phyloP scores from a whole-genome alignment of 768 basidiomycete genomes.

The Tricholoma flavovirens region DNA sequence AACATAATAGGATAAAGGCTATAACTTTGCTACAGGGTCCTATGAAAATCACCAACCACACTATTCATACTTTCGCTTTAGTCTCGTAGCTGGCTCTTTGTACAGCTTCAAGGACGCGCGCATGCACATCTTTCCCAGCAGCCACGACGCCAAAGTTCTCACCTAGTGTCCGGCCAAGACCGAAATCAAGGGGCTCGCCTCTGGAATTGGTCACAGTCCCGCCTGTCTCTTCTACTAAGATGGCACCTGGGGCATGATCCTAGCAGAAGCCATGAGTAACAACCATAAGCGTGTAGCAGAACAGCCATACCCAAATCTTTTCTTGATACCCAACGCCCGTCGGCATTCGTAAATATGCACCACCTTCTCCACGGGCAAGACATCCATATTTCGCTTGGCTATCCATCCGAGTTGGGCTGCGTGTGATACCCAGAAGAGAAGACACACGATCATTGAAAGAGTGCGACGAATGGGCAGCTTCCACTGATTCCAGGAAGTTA shows the following conservation, averaged over 20 bases:
- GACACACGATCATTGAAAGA: conserved; percentile 76
- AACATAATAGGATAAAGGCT: no score
- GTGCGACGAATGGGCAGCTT: conserved; percentile 88
- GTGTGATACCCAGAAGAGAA: conserved; percentile 55
- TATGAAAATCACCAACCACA: background rate
- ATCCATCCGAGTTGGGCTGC: conserved; percentile 79
- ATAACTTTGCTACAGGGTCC: no score
- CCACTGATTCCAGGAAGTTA: conserved; percentile 86
- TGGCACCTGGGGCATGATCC: conserved; percentile 87
- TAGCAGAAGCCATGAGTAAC: conserved; percentile 20
- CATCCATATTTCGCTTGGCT: conserved; percentile 94
- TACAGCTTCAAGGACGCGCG: conserved; percentile 67
- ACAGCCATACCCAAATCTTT: conserved; percentile 83
- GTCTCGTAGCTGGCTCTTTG: conserved; percentile 43
- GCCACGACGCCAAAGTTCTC: conserved; percentile 88
- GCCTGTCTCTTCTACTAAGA: conserved; percentile 86
- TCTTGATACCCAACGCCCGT: conserved; percentile 75
- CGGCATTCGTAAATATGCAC: conserved; percentile 76
- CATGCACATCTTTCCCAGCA: conserved; percentile 66
- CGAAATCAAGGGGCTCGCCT: conserved; percentile 77
- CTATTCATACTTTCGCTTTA: conserved; percentile 24
- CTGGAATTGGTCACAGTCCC: conserved; percentile 83
- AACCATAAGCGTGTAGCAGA: background rate
- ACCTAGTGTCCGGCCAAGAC: conserved; percentile 77
- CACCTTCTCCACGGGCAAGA: conserved; percentile 82